phyloP scores from a whole-genome alignment of 805 yeast genomes.

The Myxozyma nipponensis region DNA sequence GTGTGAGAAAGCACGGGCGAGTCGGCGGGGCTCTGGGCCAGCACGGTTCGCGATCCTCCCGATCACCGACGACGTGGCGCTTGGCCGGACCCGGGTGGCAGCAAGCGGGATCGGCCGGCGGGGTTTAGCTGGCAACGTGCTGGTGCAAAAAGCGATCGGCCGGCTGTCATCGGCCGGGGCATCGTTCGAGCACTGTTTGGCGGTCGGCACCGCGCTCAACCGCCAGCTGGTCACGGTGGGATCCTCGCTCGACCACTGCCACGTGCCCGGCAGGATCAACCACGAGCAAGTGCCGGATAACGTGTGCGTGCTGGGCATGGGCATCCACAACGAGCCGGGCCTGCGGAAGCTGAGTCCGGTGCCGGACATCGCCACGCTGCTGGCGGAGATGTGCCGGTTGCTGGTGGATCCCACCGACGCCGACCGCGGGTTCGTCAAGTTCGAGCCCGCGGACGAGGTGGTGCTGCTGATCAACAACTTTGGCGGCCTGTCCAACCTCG shows the following conservation, averaged over 20 bases:
- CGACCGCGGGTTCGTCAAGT: constrained; percentile 78
- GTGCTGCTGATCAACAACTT: constrained; percentile 74
- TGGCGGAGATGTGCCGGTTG: constrained; percentile 55
- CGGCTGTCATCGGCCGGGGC: constrained; percentile 54
- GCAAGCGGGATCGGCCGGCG: constrained; percentile 91
- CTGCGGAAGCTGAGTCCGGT: constrained; percentile 59
- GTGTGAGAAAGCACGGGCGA: constrained; percentile 53
- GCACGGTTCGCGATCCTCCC: constrained; percentile 49
- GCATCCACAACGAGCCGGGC: constrained; percentile 95
- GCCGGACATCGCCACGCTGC: constrained; percentile 62
- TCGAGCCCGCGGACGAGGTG: constrained; percentile 59
- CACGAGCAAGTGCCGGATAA: constrained; percentile 51
- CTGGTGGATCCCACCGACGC: constrained; percentile 59
- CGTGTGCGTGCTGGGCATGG: constrained; percentile 89
- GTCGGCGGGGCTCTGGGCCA: background rate
- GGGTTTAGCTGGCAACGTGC: constrained; percentile 86
- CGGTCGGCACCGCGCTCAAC: constrained; percentile 58
- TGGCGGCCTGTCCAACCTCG: constrained; percentile 84
- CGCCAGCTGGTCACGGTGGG: constrained; percentile 78
- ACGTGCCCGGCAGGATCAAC: constrained; percentile 73
- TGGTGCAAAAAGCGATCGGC: constrained; percentile 82
- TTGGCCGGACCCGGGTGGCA: constrained; percentile 62
- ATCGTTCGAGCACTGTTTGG: constrained; percentile 51
- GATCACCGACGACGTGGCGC: constrained; percentile 90
- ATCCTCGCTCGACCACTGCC: constrained; percentile 82